Base-by-base conservation (phyloP, 805 yeast genomes). In the Saturnispora zaruensis region DNA sequence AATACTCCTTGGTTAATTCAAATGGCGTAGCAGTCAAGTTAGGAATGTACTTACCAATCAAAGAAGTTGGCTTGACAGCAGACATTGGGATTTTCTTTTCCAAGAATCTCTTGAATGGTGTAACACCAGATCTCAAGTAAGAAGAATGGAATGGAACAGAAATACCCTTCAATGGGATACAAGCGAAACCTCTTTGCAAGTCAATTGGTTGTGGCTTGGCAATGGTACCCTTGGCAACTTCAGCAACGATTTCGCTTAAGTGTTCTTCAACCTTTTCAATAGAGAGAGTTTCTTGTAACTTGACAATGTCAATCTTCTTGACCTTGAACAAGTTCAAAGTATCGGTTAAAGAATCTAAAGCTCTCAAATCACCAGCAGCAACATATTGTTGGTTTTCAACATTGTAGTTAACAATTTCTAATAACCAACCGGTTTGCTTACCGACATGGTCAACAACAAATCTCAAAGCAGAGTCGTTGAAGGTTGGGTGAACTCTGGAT, bases 81-180 rank as follows among this genome's bases (percentile, higher is more conserved):
- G 88, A 86, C 74, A 85, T 87, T 56, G 96, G 84, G 64, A 93
- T 85, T 80, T 93, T 91, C 84, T 89, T 93, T 68, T 83, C 82
- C 75, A 93, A 78, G 84, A 93, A 93, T 73, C 89, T 87, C 78
- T 91, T 90, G 87, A 93, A 93, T 63, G 99, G 99, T 73, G 90
- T 91, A 53, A 93, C 99, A 73, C 99, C 99, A 51, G 93, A 87
- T 78, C 91, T 85, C 74, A 93, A 78, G 75, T 95, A 93, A n/a
- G 96, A 84, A 26, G 97, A 89, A 74, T 93, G 99, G 97, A 93
- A 93, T 55, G 99, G 99, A 66, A 93, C 99, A n/a, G 96, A 88
- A 59, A 93, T 93, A 61, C 99, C 99, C 77, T 85, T 89, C 70
- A 93, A 80, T 68, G 99, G 99, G 62, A 93, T 93, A 63, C 93